phyloP scores from a whole-genome alignment of 805 yeast species.

The Isabelozyma heimii region DNA sequence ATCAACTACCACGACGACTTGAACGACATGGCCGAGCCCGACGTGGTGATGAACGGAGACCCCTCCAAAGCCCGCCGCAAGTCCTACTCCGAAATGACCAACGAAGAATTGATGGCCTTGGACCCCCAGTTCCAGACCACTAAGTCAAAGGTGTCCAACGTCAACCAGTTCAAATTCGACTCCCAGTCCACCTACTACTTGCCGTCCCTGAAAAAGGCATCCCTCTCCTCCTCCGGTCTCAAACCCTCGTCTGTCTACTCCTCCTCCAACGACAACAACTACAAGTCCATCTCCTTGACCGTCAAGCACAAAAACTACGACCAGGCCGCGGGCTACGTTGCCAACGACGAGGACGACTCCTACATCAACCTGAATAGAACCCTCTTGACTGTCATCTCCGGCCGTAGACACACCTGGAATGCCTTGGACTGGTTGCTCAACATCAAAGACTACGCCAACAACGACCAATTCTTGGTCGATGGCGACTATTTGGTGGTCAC shows the following conservation, averaged over 20 bases:
- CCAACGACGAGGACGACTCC: not conserved
- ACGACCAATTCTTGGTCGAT: constrained; percentile 23
- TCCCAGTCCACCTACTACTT: constrained; percentile 30
- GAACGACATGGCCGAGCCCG: constrained; percentile 12
- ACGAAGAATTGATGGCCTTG: constrained; percentile 52
- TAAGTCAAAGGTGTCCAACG: constrained; percentile 34
- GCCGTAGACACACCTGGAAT: constrained; percentile 45
- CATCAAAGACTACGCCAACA: not conserved
- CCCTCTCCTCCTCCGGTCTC: constrained; percentile 8
- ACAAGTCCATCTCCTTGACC: constrained; percentile 40
- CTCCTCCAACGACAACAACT: constrained; percentile 34
- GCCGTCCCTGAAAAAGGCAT: constrained; percentile 11
- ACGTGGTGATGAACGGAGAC: constrained; percentile 3
- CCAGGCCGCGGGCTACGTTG: constrained; percentile 7
- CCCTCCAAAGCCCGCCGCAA: constrained; percentile 30
- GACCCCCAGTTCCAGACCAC: constrained; percentile 49
- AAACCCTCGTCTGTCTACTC: constrained; percentile 16
- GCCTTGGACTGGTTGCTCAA: constrained; percentile 37
- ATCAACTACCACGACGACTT: constrained; percentile 16
- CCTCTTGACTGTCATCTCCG: constrained; percentile 34
- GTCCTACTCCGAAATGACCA: constrained; percentile 50
- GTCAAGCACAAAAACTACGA: constrained; percentile 40
- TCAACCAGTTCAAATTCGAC: constrained; percentile 46
- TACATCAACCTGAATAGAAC: constrained; percentile 21
- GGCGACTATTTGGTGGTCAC: constrained; percentile 41